Evolutionary conservation across 108 stramenopile genomes (phyloP), one percentile per base, ranked within the genome.

Genomic region (Fragilariopsis cylindrus): DNA sequence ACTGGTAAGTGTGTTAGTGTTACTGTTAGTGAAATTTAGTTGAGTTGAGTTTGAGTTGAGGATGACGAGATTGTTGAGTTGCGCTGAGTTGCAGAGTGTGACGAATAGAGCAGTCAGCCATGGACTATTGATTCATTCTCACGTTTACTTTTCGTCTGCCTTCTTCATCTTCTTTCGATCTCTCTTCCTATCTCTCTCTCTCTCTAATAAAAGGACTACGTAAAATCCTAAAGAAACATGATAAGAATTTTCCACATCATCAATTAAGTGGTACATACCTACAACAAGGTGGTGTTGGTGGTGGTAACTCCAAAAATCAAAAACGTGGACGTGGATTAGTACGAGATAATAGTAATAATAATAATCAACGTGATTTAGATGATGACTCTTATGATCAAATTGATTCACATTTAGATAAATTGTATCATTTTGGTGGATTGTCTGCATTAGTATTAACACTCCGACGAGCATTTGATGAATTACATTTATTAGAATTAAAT

Each of bases 211-310:
- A 30, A 30, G 89, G 82, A 7, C 55, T 94, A 4, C 85, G 88
- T 7, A 94, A 94, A 65, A 89, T 94, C 18, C 70, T 94, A 15
- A 94, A 94, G 73, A 94, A 94, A 73, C 93, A 94, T 73, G 90
- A 94, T 74, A 94, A 94, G 74, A 53, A 67, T 42, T 69, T 76
- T 46, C 70, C 57, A 9, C 58, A 57, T 19, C 18, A 54, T 30
- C 30, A 68, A 54, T 8, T 64, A 15, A 54, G 50, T 49, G 49
- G 62, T n/a, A 40, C 43, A 2, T 68, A 72, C 12, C 48, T 78
- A 8, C 60, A 48, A 15, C 47, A 47, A 30, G 60, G 19, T 21
- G 60, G 60, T 41, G 39, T 7, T 45, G 62, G 58, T 30, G 58
- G 4, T 30, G 21, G 42, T 42, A 72, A 41, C 63, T 57, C 48